These are phyloP conservation scores for Arabis alpina DNA, from an alignment of 345 rosid species.

Conservation along the genomic window DNA sequence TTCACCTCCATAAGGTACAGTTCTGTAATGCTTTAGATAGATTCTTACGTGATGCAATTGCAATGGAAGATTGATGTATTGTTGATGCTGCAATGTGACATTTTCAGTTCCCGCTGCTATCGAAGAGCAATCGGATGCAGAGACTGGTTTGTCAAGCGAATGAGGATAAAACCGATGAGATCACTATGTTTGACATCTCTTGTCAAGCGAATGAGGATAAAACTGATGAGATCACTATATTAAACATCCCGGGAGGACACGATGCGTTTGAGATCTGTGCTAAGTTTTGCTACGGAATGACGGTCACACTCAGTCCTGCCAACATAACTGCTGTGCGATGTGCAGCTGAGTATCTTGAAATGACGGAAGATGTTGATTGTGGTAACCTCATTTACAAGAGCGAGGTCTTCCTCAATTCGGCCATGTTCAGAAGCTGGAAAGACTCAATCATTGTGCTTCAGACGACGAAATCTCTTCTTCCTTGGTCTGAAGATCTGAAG, in stretches of 20 bases:
- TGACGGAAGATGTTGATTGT: slow-evolving; percentile 82
- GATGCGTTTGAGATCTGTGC: slow-evolving; percentile 94
- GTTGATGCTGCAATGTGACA: neutral
- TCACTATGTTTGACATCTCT: slow-evolving; percentile 66
- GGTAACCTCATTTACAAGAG: slow-evolving; percentile 82
- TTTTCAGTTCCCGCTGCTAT: slow-evolving; percentile 89
- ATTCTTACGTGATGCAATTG: slow-evolving; percentile 8
- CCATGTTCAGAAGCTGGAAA: slow-evolving; percentile 91
- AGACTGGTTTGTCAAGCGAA: slow-evolving; percentile 56
- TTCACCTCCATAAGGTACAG: slow-evolving; percentile 84
- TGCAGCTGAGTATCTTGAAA: slow-evolving; percentile 91
- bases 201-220: slow-evolving; percentile 55
- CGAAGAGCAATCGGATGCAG: slow-evolving; percentile 78
- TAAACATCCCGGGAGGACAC: slow-evolving; percentile 85
- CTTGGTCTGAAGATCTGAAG: slow-evolving; percentile 90
- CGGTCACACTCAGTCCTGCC: slow-evolving; percentile 80
- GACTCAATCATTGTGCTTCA: slow-evolving; percentile 94
- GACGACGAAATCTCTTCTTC: slow-evolving; percentile 74
- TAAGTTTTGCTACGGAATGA: slow-evolving; percentile 94
- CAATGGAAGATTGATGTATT: neutral
- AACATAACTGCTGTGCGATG: slow-evolving; percentile 87
- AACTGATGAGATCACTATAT: slow-evolving; percentile 58
- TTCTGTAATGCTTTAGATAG: slow-evolving; percentile 1
- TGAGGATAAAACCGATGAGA: slow-evolving; percentile 65
- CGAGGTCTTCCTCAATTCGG: slow-evolving; percentile 84